Percentiles rank a stretch among this genome's conserved stretches.
These are phyloP conservation scores for Nicotiana otophora DNA, from an alignment of 257 asterid genomes.

Conservation along the genomic window DNA sequence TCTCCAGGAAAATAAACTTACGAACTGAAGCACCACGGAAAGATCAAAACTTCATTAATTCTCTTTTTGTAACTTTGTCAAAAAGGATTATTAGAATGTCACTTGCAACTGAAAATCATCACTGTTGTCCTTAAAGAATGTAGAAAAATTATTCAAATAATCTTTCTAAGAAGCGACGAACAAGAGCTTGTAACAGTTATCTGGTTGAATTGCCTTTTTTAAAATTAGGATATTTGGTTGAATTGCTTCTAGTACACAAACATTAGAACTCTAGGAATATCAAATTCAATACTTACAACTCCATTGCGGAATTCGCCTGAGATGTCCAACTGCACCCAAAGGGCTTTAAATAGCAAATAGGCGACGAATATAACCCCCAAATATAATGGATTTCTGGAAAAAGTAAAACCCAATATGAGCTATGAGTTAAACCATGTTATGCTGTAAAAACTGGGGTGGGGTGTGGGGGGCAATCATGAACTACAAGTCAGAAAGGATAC, in stretches of 20 bases:
- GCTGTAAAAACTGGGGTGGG: background rate
- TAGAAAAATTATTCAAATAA: background rate
- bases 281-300: slow-evolving; percentile 57
- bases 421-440: background rate
- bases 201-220: background rate
- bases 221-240: background rate
- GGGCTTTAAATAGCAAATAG: slow-evolving; percentile 73
- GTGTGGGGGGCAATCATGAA: background rate
- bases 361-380: slow-evolving; percentile 67
- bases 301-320: slow-evolving; percentile 90
- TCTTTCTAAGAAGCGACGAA: background rate
- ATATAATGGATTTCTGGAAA: slow-evolving; percentile 85
- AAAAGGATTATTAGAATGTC: background rate
- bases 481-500: slow-evolving; percentile 23
- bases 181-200: background rate
- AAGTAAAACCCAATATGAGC: slow-evolving; percentile 14
- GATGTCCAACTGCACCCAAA: slow-evolving; percentile 93
- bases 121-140: background rate
- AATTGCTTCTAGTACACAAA: background rate
- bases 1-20: background rate
- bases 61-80: background rate
- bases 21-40: background rate
- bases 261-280: background rate
- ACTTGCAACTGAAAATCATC: background rate
- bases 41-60: slow-evolving; percentile 3